Evolutionary conservation across 345 rosid genomes (phyloP), one percentile per base, ranked within the genome.

Genomic region (Erodium maritimum): DNA sequence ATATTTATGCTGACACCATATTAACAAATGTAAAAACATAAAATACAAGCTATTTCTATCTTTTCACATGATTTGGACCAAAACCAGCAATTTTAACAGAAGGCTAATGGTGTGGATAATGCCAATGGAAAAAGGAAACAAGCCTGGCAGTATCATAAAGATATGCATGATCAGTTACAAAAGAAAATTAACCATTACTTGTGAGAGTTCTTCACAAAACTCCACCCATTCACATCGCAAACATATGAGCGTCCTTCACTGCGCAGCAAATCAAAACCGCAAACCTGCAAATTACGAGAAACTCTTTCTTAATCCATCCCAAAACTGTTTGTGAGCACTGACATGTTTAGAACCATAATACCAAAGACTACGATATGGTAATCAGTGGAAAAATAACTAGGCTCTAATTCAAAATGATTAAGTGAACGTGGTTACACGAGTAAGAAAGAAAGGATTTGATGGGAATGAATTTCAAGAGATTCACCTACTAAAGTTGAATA

Each of bases 171-270:
- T n/a, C 18, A 59, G 58, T 21, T 22, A 14, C 37, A 59, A 52
- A 19, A 29, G 37, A 29, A 29, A 17, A 62, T 20, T 14, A 33
- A 63, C 67, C 67, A 79, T 84, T 77, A 93, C 97, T 94, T 90
- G 69, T 94, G 75, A 22, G 99, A 94, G 77, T 94, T 94, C 81
- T 94, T 94, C 75, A 94, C 99, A 71, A 90, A 94, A 80, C 99
- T 94, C 99, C 99, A 94, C 58, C 99, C 99, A 77, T 94, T 94
- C 62, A 94, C 99, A 70, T 94, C 99, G 70, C 97, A 94, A 55
- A 90, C 97, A 66, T 90, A 94, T 21, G 97, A 94, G 23, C 93
- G 81, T 42, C 99, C 99, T 67, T 87, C 97, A 51, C 90, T 83
- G 55, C 99, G 93, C 78, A 94, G 67, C n/a, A 94, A 96, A 84